phyloP scores from a whole-genome alignment of 2,329 filamentous ascomycete species.

The Exophiala sp. region DNA sequence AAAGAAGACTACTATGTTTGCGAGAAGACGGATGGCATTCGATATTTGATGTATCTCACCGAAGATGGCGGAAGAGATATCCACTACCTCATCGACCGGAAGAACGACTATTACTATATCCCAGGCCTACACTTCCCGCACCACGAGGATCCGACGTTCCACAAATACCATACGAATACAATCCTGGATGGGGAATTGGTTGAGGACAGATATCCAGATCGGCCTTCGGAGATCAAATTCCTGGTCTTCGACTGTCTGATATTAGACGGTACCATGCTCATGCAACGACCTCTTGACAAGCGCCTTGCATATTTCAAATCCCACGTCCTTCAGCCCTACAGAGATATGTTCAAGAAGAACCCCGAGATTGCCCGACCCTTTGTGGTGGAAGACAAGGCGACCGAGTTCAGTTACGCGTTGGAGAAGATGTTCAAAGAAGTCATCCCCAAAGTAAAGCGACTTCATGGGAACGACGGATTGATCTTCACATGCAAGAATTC shows the following conservation, averaged over 20 bases:
- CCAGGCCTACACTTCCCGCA: slow-evolving; percentile 74
- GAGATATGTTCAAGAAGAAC: slow-evolving; percentile 65
- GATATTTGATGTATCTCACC: slow-evolving; percentile 89
- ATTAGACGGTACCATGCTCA: slow-evolving; percentile 68
- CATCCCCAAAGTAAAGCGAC: slow-evolving; percentile 64
- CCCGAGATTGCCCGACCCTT: slow-evolving; percentile 68
- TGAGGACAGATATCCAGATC: slow-evolving; percentile 66
- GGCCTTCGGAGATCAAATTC: slow-evolving; percentile 66
- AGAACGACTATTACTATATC: slow-evolving; percentile 93
- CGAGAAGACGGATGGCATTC: slow-evolving; percentile 95
- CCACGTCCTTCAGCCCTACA: slow-evolving; percentile 71
- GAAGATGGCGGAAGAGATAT: slow-evolving; percentile 51
- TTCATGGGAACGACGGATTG: slow-evolving; percentile 89
- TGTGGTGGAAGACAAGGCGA: slow-evolving; percentile 77
- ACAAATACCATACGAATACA: slow-evolving; percentile 69
- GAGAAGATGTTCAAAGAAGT: slow-evolving; percentile 88
- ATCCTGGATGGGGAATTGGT: slow-evolving; percentile 92
- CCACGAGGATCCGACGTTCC: slow-evolving; percentile 52
- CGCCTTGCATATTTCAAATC: slow-evolving; percentile 80
- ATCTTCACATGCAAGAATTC: slow-evolving; percentile 95
- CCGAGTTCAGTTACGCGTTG: slow-evolving; percentile 81
- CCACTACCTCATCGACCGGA: slow-evolving; percentile 93
- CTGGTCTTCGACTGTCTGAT: slow-evolving; percentile 91
- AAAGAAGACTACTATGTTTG: slow-evolving; percentile 90
- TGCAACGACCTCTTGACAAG: slow-evolving; percentile 77